A percentile compares a stretch with the other conserved stretches of the same genome.
phyloP scores from a whole-genome alignment of 192 early-diverging fungal species.

The Gigaspora rosea region DNA sequence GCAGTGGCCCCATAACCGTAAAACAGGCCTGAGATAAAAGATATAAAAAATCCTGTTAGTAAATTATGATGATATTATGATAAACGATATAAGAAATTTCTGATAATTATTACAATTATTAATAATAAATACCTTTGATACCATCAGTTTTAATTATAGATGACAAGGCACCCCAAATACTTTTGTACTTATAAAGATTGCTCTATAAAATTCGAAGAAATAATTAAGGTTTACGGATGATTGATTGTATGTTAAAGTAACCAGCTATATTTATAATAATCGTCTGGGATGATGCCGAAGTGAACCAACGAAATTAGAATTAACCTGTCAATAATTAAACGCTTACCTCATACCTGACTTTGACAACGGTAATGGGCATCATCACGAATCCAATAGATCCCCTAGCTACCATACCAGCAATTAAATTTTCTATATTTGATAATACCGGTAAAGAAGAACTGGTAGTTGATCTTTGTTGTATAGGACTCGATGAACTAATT shows the following conservation, averaged over 20 bases:
- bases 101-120: too few relatives aligned
- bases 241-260: background rate
- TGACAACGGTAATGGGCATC: conserved; percentile 95
- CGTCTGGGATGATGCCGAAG: too few relatives aligned
- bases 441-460: conserved; percentile 44
- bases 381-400: conserved; percentile 79
- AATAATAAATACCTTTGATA: conserved; percentile 46
- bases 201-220: conserved; percentile 52
- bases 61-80: background rate
- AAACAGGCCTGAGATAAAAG: conserved; percentile 66
- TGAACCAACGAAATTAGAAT: too few relatives aligned
- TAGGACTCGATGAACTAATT: conserved; percentile 29
- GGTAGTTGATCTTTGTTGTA: too few relatives aligned
- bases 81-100: too few relatives aligned
- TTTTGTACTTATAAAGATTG: conserved; percentile 79
- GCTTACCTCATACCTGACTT: conserved; percentile 84
- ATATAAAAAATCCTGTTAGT: background rate
- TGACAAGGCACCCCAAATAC: conserved; percentile 62
- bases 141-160: conserved; percentile 74
- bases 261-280: too few relatives aligned
- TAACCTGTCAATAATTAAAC: background rate
- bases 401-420: conserved; percentile 69
- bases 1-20: conserved; percentile 85
- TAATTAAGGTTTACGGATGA: background rate
- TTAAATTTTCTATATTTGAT: conserved; percentile 65